Evolutionary conservation across 2,329 filamentous ascomycete genomes (phyloP), one percentile per base, ranked within the genome.

Genomic region (Setomelanomma holmii): DNA sequence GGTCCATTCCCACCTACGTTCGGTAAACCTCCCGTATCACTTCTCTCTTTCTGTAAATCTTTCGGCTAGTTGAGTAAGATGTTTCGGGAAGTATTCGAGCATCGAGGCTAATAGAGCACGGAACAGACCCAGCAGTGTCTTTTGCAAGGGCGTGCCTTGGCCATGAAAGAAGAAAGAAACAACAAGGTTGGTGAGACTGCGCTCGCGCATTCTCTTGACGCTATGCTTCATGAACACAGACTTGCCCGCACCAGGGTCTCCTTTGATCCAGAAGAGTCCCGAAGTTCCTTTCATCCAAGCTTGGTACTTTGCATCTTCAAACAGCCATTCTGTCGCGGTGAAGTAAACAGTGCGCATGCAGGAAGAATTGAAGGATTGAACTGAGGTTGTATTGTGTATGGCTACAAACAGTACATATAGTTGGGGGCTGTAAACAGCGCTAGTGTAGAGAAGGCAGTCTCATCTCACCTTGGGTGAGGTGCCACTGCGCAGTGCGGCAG

Each of bases 241-340:
- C 49, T 82, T 82, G 45, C 55, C 55, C 10, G 51, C 14, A 20
- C 55, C 55, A 30, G 55, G 51, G 17, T 58, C 45, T 17, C 79
- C 79, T 41, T 72, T 72, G 19, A 82, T 77, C 79, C 78, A 82
- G 1, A 82, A 58, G 24, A 82, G 71, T 3, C 76, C 76, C 22
- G 64, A 46, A 27, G 76, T 63, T 7, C 66, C 45, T 6, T 45
- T 8, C 10, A 67, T 46, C 78, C 77, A 80, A 4, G 63, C 53
- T 8, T 45, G 46, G 45, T 76, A 80, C 39, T 72, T 45, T 1
- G 57, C 4, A 35, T 65, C 59, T 4, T 66, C 42, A 1, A 76
- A 51, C 0, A 80, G 61, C 78, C 78, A 80, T n/a, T n/a, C n/a
- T n/a, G n/a, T n/a, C n/a, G n/a, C n/a, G n/a, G n/a, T n/a, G n/a